phyloP scores from a whole-genome alignment of 2,329 filamentous ascomycete genomes.

The Periconia macrospinosa region DNA sequence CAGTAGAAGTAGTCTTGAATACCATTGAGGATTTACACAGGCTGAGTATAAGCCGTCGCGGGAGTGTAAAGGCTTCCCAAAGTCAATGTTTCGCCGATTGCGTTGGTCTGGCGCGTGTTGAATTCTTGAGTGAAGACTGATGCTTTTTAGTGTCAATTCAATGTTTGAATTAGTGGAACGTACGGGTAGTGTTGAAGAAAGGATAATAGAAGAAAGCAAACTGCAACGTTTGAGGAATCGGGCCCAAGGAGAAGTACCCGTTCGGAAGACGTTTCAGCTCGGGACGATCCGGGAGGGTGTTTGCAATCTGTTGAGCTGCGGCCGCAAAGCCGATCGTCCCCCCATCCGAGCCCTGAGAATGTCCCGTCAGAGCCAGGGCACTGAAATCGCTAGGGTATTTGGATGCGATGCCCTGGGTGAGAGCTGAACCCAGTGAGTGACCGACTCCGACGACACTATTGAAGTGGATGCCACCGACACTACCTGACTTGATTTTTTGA shows the following conservation, averaged over 20 bases:
- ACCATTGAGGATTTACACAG: slow-evolving; percentile 10
- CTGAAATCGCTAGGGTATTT: slow-evolving; percentile 38
- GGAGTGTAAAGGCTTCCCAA: slow-evolving; percentile 3
- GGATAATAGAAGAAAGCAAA: slow-evolving; percentile 14
- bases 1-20: slow-evolving; percentile 12
- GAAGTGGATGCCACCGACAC: slow-evolving; percentile 31
- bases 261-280: slow-evolving; percentile 7
- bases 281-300: slow-evolving; percentile 6
- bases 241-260: slow-evolving; percentile 10
- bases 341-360: slow-evolving; percentile 17
- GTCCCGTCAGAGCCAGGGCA: slow-evolving; percentile 44
- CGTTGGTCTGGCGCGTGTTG: slow-evolving; percentile 8
- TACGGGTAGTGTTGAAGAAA: slow-evolving; percentile 3
- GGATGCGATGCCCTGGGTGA: slow-evolving; percentile 36
- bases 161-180: not conserved
- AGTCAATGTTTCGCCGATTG: slow-evolving; percentile 11
- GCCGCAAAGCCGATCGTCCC: slow-evolving; percentile 17
- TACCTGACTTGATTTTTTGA: slow-evolving; percentile 12
- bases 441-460: slow-evolving; percentile 44
- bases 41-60: slow-evolving; percentile 1
- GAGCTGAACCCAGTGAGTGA: slow-evolving; percentile 43
- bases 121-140: slow-evolving; percentile 11
- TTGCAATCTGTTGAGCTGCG: slow-evolving; percentile 18
- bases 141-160: not conserved
- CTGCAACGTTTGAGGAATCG: slow-evolving; percentile 5